These are phyloP conservation scores for Fusarium sp. DNA, from an alignment of 2,329 filamentous ascomycete species.

Conservation along the genomic window DNA sequence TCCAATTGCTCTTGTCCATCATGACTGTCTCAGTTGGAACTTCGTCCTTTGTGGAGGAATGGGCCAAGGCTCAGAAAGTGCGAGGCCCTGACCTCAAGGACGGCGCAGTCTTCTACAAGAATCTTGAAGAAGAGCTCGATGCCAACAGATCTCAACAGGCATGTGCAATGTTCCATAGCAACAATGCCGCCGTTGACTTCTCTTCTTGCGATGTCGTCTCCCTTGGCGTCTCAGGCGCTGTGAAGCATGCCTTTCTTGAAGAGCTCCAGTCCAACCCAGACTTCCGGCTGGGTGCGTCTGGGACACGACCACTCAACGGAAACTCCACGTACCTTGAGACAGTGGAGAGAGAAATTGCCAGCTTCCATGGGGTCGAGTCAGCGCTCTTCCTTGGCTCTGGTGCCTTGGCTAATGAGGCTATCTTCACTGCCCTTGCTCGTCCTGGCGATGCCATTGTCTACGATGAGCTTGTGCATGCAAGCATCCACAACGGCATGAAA, in stretches of 20 bases:
- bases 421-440: slow-evolving; percentile 64
- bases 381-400: slow-evolving; percentile 73
- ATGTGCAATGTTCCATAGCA: not conserved
- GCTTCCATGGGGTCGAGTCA: slow-evolving; percentile 69
- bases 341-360: slow-evolving; percentile 72
- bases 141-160: not conserved
- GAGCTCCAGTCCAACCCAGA: slow-evolving; percentile 59
- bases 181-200: not conserved
- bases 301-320: slow-evolving; percentile 74
- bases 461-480: slow-evolving; percentile 76
- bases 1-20: no score
- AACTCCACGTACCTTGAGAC: slow-evolving; percentile 68
- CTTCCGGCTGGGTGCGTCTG: slow-evolving; percentile 63
- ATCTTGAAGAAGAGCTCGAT: not conserved
- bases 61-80: not conserved
- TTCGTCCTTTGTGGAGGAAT: not conserved
- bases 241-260: slow-evolving; percentile 48
- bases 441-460: slow-evolving; percentile 70
- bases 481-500: slow-evolving; percentile 74
- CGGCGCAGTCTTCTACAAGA: not conserved
- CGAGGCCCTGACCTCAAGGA: not conserved
- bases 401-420: slow-evolving; percentile 66
- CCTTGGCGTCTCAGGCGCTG: not conserved
- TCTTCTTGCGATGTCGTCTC: not conserved
- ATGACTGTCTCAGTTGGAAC: not conserved